A percentile compares a stretch with the other conserved stretches of the same genome.
Evolutionary conservation across 2,329 filamentous ascomycete genomes (phyloP).

Genomic region (Calonectria hongkongensis): DNA sequence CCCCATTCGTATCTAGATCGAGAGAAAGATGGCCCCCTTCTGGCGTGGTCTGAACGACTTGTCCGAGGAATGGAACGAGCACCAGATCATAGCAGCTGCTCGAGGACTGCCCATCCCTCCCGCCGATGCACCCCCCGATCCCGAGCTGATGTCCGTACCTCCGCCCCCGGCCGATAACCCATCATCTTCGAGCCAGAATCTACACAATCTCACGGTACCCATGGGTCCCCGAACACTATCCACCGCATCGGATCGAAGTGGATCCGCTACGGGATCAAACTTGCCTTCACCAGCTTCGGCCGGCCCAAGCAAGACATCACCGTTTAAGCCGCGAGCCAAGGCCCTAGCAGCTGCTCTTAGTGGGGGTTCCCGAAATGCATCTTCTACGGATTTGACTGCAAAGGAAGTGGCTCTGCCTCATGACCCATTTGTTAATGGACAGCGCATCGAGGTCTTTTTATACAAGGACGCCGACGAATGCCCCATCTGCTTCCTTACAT

Average conservation of each 20-base stretch:
- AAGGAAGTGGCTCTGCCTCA: conserved; percentile 87
- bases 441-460: conserved; percentile 91
- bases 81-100: conserved; percentile 94
- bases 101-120: conserved; percentile 89
- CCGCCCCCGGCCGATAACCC: conserved; percentile 68
- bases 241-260: conserved; percentile 81
- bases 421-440: conserved; percentile 95
- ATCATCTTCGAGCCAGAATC: conserved; percentile 70
- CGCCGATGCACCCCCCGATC: conserved; percentile 87
- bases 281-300: conserved; percentile 68
- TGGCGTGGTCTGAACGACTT: conserved; percentile 96
- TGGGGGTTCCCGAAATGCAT: conserved; percentile 82
- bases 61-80: conserved; percentile 91
- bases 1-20: conserved; percentile 77
- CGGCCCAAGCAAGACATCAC: conserved; percentile 65
- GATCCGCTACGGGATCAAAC: conserved; percentile 76
- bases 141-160: conserved; percentile 73
- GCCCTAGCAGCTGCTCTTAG: conserved; percentile 89
- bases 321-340: conserved; percentile 90
- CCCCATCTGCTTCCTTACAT: conserved; percentile 97
- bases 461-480: conserved; percentile 95
- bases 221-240: conserved; percentile 86
- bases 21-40: conserved; percentile 93
- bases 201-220: conserved; percentile 86
- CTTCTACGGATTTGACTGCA: conserved; percentile 82